These are phyloP conservation scores for Perilla frutescens DNA, from an alignment of 257 asterid genomes.

Conservation along the genomic window DNA sequence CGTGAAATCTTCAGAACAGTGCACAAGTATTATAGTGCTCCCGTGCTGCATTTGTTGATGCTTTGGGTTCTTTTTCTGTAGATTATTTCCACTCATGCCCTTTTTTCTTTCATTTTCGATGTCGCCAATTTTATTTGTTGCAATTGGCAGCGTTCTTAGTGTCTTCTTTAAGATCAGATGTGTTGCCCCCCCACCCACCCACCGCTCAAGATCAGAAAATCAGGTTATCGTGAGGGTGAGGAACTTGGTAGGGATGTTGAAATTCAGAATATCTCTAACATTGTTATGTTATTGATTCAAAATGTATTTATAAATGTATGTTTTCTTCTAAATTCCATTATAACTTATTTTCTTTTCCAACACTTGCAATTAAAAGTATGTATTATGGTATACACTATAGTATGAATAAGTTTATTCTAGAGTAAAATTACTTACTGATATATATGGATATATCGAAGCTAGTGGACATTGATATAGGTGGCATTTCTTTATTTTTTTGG, in stretches of 20 bases:
- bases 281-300: neutral
- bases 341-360: neutral
- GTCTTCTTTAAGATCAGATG: slow-evolving; percentile 9
- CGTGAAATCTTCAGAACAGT: slow-evolving; percentile 24
- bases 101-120: slow-evolving; percentile 23
- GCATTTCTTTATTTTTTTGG: too few relatives aligned
- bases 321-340: neutral
- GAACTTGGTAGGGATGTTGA: slow-evolving; percentile 8
- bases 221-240: slow-evolving; percentile 5
- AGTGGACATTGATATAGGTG: too few relatives aligned
- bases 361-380: neutral
- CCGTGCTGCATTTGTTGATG: slow-evolving; percentile 36
- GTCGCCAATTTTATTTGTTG: slow-evolving; percentile 39
- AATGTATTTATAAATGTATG: neutral
- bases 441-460: too few relatives aligned
- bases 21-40: slow-evolving; percentile 27
- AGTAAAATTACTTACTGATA: too few relatives aligned
- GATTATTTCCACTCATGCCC: slow-evolving; percentile 32
- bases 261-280: neutral
- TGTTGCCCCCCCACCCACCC: neutral
- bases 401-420: too few relatives aligned
- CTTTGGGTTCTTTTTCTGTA: slow-evolving; percentile 37
- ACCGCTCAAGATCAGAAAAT: neutral
- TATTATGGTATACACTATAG: too few relatives aligned
- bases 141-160: slow-evolving; percentile 36